A percentile compares a stretch with the other conserved stretches of the same genome.
These are phyloP conservation scores for Dryadomyces quercus-mongolicae DNA, from an alignment of 2,329 filamentous ascomycete genomes.

Conservation along the genomic window DNA sequence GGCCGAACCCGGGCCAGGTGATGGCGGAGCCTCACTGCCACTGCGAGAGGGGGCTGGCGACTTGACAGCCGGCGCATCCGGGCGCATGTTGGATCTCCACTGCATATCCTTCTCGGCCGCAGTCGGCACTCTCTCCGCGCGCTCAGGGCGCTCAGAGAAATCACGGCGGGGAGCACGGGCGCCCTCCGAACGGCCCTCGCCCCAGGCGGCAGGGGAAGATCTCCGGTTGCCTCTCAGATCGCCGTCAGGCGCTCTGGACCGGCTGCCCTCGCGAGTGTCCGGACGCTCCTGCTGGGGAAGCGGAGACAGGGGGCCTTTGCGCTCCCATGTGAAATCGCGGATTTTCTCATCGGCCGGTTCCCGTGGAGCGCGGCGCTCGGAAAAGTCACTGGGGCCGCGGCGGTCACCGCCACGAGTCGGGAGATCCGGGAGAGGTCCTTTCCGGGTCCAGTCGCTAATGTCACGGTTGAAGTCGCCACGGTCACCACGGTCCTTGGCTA, in stretches of 20 bases:
- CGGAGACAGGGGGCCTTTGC: constrained; percentile 81
- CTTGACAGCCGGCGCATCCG: constrained; percentile 49
- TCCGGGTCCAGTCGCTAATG: constrained; percentile 82
- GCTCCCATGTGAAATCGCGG: constrained; percentile 83
- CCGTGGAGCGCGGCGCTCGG: constrained; percentile 57
- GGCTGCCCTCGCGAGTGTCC: constrained; percentile 40
- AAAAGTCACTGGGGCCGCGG: constrained; percentile 35
- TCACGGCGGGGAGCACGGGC: constrained; percentile 71
- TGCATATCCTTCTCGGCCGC: constrained; percentile 88
- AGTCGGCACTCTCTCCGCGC: constrained; percentile 60
- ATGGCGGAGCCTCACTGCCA: constrained; percentile 63
- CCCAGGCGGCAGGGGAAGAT: constrained; percentile 65
- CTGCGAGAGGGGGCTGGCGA: constrained; percentile 59
- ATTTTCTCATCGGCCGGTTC: constrained; percentile 62
- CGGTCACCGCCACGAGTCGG: constrained; percentile 30
- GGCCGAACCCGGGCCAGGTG: constrained; percentile 43
- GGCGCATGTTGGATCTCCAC: constrained; percentile 85
- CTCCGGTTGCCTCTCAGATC: constrained; percentile 49
- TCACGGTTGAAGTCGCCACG: constrained; percentile 60
- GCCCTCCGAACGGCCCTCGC: constrained; percentile 41
- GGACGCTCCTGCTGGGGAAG: constrained; percentile 38
- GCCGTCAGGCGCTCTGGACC: constrained; percentile 42
- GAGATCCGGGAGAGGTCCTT: constrained; percentile 51
- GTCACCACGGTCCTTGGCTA: constrained; percentile 74
- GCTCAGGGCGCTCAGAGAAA: constrained; percentile 56